phyloP scores from a whole-genome alignment of 495 filamentous ascomycete species.

The Melanomma pulvis-pyrius region DNA sequence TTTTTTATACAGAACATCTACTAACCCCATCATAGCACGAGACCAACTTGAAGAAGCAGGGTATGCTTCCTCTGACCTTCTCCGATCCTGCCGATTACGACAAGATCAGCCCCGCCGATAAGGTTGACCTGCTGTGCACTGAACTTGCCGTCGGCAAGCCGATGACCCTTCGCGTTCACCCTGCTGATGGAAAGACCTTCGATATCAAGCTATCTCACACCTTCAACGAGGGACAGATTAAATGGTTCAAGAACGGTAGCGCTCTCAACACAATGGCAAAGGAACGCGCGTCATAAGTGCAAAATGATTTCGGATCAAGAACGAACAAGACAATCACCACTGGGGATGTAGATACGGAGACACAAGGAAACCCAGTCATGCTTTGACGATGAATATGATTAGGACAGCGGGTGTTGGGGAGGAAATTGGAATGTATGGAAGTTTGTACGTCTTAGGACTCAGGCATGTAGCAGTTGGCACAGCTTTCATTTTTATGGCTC shows the following conservation, averaged over 20 bases:
- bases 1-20: not conserved
- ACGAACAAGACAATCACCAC: slow-evolving; percentile 2
- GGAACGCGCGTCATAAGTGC: slow-evolving; percentile 37
- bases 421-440: slow-evolving; percentile 1
- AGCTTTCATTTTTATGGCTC: slow-evolving; percentile 21
- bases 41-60: slow-evolving; percentile 99
- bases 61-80: slow-evolving; percentile 98
- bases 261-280: slow-evolving; percentile 99
- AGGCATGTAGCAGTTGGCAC: slow-evolving; percentile 14
- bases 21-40: slow-evolving; percentile 64
- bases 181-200: slow-evolving; percentile 73
- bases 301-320: not conserved
- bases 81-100: slow-evolving; percentile 94
- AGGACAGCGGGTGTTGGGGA: slow-evolving; percentile 1
- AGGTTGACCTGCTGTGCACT: slow-evolving; percentile 86
- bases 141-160: slow-evolving; percentile 93
- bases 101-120: slow-evolving; percentile 91
- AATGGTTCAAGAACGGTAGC: slow-evolving; percentile 98
- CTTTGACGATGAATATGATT: not conserved
- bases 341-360: slow-evolving; percentile 30
- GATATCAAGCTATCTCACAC: slow-evolving; percentile 88
- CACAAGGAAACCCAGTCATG: slow-evolving; percentile 9
- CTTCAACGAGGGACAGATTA: slow-evolving; percentile 94
- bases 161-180: slow-evolving; percentile 87
- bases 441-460: not conserved